A percentile compares a stretch with the other conserved stretches of the same genome.
phyloP scores from a whole-genome alignment of 805 yeast species.

The Hanseniaspora opuntiae region DNA sequence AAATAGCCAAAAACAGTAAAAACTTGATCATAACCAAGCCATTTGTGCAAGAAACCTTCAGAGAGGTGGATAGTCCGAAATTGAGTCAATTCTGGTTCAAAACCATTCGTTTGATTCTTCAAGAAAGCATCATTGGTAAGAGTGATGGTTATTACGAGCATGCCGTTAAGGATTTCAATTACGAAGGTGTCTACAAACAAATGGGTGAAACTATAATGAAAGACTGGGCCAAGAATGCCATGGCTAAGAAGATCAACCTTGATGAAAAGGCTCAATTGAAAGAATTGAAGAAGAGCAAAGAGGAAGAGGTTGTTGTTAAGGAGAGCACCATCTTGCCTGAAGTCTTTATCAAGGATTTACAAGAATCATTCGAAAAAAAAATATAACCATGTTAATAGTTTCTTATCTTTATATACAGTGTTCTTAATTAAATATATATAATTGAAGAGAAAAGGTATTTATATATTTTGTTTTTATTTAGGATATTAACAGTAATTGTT shows the following conservation, averaged over 20 bases:
- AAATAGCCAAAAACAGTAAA: not conserved
- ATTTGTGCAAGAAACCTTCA: not conserved
- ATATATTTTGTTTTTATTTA: no score
- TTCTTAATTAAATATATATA: not conserved
- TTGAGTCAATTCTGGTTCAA: not conserved
- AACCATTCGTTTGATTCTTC: slow-evolving; percentile 1
- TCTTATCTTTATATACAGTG: not conserved
- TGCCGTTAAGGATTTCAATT: not conserved
- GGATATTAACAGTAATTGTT: not conserved
- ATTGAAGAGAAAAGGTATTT: not conserved
- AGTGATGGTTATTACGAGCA: not conserved
- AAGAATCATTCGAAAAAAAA: slow-evolving; percentile 1
- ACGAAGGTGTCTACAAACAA: slow-evolving; percentile 5
- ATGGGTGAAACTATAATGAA: not conserved
- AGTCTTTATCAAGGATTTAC: not conserved
- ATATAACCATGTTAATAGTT: not conserved
- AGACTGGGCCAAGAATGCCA: not conserved
- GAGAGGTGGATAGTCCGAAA: not conserved
- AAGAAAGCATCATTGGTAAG: not conserved
- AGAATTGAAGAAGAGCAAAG: not conserved
- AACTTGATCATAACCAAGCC: not conserved
- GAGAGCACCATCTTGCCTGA: not conserved
- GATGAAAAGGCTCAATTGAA: not conserved
- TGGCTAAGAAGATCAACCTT: not conserved
- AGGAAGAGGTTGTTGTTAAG: not conserved